These are phyloP conservation scores for Russula earlei DNA, from an alignment of 768 basidiomycete species.

Conservation along the genomic window DNA sequence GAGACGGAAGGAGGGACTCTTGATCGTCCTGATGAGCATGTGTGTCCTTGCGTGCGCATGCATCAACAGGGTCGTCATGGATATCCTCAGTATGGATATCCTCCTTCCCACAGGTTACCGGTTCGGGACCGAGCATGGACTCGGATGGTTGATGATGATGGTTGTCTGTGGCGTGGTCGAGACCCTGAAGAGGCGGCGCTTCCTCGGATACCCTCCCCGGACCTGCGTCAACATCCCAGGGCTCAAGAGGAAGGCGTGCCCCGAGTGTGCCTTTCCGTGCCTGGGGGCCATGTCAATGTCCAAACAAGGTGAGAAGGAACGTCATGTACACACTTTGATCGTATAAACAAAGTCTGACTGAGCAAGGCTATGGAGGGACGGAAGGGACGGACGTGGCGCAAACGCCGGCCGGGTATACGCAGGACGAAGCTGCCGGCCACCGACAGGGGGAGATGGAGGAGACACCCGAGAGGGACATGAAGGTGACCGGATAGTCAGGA, in stretches of 20 bases:
- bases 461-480: constrained; percentile 14
- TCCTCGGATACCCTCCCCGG: constrained; percentile 5
- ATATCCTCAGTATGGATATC: constrained; percentile 1
- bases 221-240: constrained; percentile 28
- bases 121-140: constrained; percentile 6
- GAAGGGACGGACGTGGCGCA: constrained; percentile 33
- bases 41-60: background rate
- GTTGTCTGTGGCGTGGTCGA: constrained; percentile 11
- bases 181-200: constrained; percentile 7
- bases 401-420: constrained; percentile 37
- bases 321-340: constrained; percentile 27
- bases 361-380: constrained; percentile 33
- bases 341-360: constrained; percentile 29
- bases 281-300: constrained; percentile 21
- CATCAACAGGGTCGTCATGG: background rate
- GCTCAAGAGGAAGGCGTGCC: constrained; percentile 35
- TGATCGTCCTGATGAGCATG: constrained; percentile 8
- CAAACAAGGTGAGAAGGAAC: background rate
- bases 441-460: constrained; percentile 12
- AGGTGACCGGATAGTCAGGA: constrained; percentile 18
- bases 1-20: background rate
- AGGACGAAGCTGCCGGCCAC: constrained; percentile 27
- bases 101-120: background rate
- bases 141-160: background rate
- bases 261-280: constrained; percentile 35